phyloP scores from a whole-genome alignment of 2,329 filamentous ascomycete genomes.

The Alternaria incomplexa region DNA sequence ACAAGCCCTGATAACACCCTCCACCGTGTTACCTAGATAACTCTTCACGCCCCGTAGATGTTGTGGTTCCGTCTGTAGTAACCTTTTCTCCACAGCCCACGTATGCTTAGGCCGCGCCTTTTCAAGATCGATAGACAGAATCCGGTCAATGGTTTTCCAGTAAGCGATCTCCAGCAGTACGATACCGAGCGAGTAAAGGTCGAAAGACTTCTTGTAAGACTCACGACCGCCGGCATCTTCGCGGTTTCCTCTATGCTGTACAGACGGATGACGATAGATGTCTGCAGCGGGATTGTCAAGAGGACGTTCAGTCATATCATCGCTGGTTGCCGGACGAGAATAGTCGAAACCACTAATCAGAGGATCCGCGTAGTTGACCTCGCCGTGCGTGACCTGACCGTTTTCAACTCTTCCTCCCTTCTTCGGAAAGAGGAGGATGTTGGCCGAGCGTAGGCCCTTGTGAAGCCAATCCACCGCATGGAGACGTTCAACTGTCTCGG shows the following conservation, averaged over 20 bases:
- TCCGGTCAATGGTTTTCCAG: constrained; percentile 56
- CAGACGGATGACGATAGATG: constrained; percentile 58
- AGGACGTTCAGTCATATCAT: constrained; percentile 60
- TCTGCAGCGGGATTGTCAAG: constrained; percentile 55
- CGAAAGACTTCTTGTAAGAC: constrained; percentile 57
- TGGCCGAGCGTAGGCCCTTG: constrained; percentile 63
- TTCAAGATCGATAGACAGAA: constrained; percentile 49
- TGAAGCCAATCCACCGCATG: constrained; percentile 65
- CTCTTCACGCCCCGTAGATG: constrained; percentile 33
- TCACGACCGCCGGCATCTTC: constrained; percentile 20
- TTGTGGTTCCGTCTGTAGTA: constrained; percentile 27
- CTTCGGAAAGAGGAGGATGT: constrained; percentile 60
- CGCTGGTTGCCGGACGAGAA: constrained; percentile 57
- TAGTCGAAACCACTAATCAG: constrained; percentile 63
- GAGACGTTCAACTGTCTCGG: constrained; percentile 61
- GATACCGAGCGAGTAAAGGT: constrained; percentile 61
- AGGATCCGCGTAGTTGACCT: constrained; percentile 51
- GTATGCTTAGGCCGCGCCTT: constrained; percentile 50
- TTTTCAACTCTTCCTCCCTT: constrained; percentile 3
- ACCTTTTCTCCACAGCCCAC: constrained; percentile 42
- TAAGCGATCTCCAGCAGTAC: constrained; percentile 62
- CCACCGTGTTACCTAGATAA: constrained; percentile 32
- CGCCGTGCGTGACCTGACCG: neutral
- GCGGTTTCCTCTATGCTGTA: constrained; percentile 48
- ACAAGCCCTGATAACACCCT: constrained; percentile 37